These are phyloP conservation scores for Symbiodinium natans DNA, from an alignment of 73 alveolate genomes.

Conservation along the genomic window DNA sequence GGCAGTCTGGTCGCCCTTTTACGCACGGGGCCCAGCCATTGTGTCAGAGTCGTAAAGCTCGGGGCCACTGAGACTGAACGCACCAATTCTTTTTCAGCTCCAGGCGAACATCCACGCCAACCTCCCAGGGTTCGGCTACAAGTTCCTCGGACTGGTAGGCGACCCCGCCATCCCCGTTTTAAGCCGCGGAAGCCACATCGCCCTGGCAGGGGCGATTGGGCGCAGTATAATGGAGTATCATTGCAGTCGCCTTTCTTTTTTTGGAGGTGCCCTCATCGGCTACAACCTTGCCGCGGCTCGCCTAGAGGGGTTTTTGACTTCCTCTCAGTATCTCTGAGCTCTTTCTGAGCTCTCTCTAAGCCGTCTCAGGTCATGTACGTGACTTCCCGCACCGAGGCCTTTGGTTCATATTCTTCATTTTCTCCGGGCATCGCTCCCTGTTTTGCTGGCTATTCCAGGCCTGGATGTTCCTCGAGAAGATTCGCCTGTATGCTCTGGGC, in stretches of 20 bases:
- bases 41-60: background rate
- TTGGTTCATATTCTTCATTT: too few species aligned
- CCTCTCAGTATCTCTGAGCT: background rate
- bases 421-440: background rate
- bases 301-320: too few species aligned
- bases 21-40: background rate
- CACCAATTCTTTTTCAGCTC: background rate
- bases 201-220: too few species aligned
- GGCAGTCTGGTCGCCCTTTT: slow-evolving; percentile 68
- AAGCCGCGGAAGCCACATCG: too few species aligned
- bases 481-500: slow-evolving; percentile 74
- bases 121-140: slow-evolving; percentile 93
- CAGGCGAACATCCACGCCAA: slow-evolving; percentile 66
- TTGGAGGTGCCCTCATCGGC: slow-evolving; percentile 72
- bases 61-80: background rate
- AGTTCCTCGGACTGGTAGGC: slow-evolving; percentile 83
- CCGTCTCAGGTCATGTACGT: slow-evolving; percentile 73
- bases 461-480: slow-evolving; percentile 88
- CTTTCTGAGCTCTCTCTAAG: background rate
- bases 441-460: background rate
- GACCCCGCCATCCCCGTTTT: background rate
- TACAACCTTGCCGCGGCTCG: slow-evolving; percentile 63
- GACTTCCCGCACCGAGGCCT: slow-evolving; percentile 86
- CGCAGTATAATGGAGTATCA: too few species aligned
- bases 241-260: too few species aligned